These are phyloP conservation scores for Coemansia sp. DNA, from an alignment of 192 early-diverging fungal genomes.

Conservation along the genomic window DNA sequence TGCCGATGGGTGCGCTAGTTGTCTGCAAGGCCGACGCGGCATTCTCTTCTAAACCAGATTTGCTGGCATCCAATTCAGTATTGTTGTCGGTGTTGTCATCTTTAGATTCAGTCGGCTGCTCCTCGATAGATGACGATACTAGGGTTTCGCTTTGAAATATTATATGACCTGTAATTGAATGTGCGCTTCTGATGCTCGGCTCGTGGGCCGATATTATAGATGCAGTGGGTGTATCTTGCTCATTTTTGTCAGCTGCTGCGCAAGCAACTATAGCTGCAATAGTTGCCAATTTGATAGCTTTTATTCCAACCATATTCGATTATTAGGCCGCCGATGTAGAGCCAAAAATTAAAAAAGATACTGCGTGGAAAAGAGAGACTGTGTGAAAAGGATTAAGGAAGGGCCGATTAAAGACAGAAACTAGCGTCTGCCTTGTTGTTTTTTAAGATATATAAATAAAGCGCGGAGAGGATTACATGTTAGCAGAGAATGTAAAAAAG, in stretches of 20 bases:
- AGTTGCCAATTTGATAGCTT: neutral
- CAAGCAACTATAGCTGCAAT: neutral
- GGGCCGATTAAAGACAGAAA: too few species aligned
- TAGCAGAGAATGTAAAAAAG: neutral
- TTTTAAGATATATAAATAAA: neutral
- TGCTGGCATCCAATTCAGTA: neutral
- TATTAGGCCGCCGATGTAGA: too few species aligned
- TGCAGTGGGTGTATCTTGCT: neutral
- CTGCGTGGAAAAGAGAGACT: neutral
- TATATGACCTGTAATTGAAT: conserved; percentile 31
- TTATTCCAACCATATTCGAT: neutral
- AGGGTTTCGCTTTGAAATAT: conserved; percentile 29
- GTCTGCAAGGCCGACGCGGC: neutral
- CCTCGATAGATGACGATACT: neutral
- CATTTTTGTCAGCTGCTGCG: neutral
- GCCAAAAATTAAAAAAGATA: too few species aligned
- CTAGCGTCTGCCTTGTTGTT: neutral
- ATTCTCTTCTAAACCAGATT: neutral
- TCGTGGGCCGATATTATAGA: neutral
- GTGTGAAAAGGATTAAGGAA: too few species aligned
- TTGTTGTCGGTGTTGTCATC: too few species aligned
- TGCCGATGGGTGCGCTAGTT: neutral
- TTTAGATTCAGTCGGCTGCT: neutral
- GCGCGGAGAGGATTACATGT: neutral
- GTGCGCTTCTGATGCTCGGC: neutral